These are phyloP conservation scores for Colletotrichum trifolii DNA, from an alignment of 2,329 filamentous ascomycete genomes.

Conservation along the genomic window DNA sequence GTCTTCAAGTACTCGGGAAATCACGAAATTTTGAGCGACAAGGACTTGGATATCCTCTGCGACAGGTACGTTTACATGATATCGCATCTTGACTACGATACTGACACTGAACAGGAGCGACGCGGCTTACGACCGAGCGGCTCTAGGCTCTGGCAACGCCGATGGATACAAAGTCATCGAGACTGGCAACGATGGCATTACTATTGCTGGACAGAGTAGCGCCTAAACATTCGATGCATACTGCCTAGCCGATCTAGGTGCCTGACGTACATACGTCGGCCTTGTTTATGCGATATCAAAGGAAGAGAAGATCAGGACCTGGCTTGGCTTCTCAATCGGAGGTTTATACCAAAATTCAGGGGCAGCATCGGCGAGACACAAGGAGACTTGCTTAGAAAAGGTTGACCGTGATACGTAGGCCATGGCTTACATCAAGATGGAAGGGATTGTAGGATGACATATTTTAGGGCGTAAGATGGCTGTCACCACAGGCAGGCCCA, in stretches of 20 bases:
- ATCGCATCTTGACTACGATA: not conserved
- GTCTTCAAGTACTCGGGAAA: slow-evolving; percentile 69
- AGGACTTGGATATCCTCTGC: slow-evolving; percentile 81
- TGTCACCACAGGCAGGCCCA: too few species aligned
- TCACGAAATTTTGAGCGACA: slow-evolving; percentile 76
- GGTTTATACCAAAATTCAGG: too few species aligned
- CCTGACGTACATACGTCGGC: not conserved
- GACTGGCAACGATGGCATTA: slow-evolving; percentile 70
- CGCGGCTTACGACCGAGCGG: slow-evolving; percentile 75
- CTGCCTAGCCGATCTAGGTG: not conserved
- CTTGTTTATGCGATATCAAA: too few species aligned
- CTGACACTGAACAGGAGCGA: slow-evolving; percentile 57
- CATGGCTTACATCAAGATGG: too few species aligned
- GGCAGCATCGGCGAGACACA: too few species aligned
- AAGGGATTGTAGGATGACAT: too few species aligned
- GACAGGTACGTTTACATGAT: slow-evolving; percentile 64
- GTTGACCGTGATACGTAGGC: too few species aligned
- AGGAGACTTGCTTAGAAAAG: too few species aligned
- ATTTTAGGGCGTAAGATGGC: too few species aligned
- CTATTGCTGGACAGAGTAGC: slow-evolving; percentile 13
- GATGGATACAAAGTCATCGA: slow-evolving; percentile 83
- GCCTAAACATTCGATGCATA: not conserved
- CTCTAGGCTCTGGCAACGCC: slow-evolving; percentile 79
- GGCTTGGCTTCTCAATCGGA: too few species aligned
- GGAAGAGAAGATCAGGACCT: too few species aligned